Percentiles rank a stretch among this genome's conserved stretches.
phyloP scores from a whole-genome alignment of 2,329 filamentous ascomycete genomes.

The Lachnellula subtilissima region DNA sequence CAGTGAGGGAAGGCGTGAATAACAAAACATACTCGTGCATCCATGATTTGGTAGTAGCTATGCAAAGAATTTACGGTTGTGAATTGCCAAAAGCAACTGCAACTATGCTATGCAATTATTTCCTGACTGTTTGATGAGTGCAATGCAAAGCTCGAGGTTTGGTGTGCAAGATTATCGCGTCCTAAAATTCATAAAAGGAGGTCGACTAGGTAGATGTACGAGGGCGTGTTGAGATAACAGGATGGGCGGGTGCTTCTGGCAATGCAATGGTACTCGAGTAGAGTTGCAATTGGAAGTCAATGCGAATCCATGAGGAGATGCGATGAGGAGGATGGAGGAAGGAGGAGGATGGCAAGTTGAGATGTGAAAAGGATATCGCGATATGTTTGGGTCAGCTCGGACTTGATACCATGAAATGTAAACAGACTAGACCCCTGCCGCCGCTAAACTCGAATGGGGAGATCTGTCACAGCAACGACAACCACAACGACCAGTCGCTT shows the following conservation, averaged over 20 bases:
- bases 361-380: not conserved
- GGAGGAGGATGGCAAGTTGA: slow-evolving; percentile 3
- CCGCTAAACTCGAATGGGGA: too few species aligned
- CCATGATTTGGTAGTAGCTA: slow-evolving; percentile 32
- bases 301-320: slow-evolving; percentile 11
- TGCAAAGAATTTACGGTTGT: slow-evolving; percentile 18
- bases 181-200: slow-evolving; percentile 21
- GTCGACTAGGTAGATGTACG: slow-evolving; percentile 1
- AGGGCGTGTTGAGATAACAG: slow-evolving; percentile 3
- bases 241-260: slow-evolving; percentile 4
- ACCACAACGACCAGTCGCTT: too few species aligned
- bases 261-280: slow-evolving; percentile 8
- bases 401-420: not conserved
- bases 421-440: not conserved
- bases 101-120: slow-evolving; percentile 3
- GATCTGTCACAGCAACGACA: too few species aligned
- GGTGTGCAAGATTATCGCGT: slow-evolving; percentile 22
- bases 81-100: slow-evolving; percentile 16
- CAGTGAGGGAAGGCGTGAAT: not conserved
- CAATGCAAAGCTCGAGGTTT: slow-evolving; percentile 2
- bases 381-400: not conserved
- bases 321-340: slow-evolving; percentile 1
- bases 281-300: slow-evolving; percentile 10
- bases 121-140: slow-evolving; percentile 11
- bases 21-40: slow-evolving; percentile 36